Percentiles rank a stretch among this genome's conserved stretches.
Evolutionary conservation across 148 eudicot species (phyloP).

Genomic region (Vaccinium vitisidaea): DNA sequence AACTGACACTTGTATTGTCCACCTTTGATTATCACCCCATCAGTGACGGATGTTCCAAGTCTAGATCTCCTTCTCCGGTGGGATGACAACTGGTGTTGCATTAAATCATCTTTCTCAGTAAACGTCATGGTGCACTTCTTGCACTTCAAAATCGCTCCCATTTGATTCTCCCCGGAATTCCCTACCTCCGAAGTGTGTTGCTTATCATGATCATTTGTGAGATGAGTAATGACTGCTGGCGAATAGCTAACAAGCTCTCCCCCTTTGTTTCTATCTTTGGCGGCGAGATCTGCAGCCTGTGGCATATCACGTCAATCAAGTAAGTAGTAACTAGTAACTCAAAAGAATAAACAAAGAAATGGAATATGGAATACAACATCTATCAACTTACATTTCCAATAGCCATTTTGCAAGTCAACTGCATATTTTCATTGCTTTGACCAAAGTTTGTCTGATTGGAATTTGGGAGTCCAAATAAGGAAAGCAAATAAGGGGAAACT

Average conservation of each 20-base stretch:
- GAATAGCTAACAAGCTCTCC: constrained; percentile 18
- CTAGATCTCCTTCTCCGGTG: constrained; percentile 67
- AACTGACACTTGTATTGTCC: constrained; percentile 79
- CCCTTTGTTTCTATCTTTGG: constrained; percentile 12
- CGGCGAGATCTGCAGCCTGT: constrained; percentile 43
- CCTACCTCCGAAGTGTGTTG: constrained; percentile 34
- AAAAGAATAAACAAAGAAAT: background rate
- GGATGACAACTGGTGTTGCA: constrained; percentile 63
- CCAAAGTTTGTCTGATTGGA: constrained; percentile 25
- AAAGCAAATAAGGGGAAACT: constrained; percentile 73
- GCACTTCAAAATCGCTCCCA: constrained; percentile 44
- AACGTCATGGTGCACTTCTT: constrained; percentile 58
- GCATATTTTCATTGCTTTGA: constrained; percentile 28
- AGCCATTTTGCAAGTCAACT: constrained; percentile 25
- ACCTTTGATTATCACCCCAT: constrained; percentile 51
- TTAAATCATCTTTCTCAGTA: constrained; percentile 45
- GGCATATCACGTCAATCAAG: constrained; percentile 11
- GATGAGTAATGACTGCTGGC: constrained; percentile 25
- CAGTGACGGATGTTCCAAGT: constrained; percentile 54
- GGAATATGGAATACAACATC: constrained; percentile 8
- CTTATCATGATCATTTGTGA: constrained; percentile 32
- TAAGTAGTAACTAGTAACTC: background rate
- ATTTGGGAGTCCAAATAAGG: constrained; percentile 57
- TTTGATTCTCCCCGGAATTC: constrained; percentile 28
- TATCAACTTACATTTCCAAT: constrained; percentile 52